Conservation (phyloP, 2,329 filamentous ascomycete genomes). For the Epichloe amarillans region DNA sequence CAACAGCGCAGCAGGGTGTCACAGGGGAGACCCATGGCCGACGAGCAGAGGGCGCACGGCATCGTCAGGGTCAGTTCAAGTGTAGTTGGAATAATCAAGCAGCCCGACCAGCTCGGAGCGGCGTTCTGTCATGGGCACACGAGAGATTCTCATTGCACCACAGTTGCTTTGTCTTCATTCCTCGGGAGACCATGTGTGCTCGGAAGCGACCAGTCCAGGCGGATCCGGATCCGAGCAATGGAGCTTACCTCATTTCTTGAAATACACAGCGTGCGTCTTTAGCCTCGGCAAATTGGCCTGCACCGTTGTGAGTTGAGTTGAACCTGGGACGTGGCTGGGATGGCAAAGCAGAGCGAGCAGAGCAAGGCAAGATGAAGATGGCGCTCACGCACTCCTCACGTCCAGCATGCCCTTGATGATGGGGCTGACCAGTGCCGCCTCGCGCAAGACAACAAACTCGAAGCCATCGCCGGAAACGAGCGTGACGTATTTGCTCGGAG, state of each 20-base stretch:
- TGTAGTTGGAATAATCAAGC: constrained; percentile 42
- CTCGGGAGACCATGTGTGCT: background rate
- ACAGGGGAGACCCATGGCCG: background rate
- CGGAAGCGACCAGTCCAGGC: background rate
- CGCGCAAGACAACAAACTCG: constrained; percentile 62
- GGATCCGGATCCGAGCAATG: background rate
- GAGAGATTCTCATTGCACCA: constrained; percentile 20
- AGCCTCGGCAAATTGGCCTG: constrained; percentile 53
- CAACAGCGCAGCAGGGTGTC: background rate
- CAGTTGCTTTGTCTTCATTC: constrained; percentile 26
- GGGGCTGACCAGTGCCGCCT: constrained; percentile 55
- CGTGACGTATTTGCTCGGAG: constrained; percentile 56
- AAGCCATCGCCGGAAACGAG: constrained; percentile 64
- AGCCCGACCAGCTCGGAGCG: constrained; percentile 23
- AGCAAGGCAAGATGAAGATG: background rate
- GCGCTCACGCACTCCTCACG: constrained; percentile 40
- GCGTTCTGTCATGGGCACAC: constrained; percentile 30
- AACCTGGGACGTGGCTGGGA: background rate
- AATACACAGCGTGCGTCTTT: constrained; percentile 51
- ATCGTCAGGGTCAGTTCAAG: constrained; percentile 43
- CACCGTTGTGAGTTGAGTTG: constrained; percentile 9
- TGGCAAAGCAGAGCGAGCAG: background rate
- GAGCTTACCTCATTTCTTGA: constrained; percentile 58
- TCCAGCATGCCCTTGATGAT: constrained; percentile 66
- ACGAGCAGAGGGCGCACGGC: constrained; percentile 2